Evolutionary conservation across 1,139 yeast genomes (phyloP).

Genomic region (Eremothecium cymbalariae): DNA sequence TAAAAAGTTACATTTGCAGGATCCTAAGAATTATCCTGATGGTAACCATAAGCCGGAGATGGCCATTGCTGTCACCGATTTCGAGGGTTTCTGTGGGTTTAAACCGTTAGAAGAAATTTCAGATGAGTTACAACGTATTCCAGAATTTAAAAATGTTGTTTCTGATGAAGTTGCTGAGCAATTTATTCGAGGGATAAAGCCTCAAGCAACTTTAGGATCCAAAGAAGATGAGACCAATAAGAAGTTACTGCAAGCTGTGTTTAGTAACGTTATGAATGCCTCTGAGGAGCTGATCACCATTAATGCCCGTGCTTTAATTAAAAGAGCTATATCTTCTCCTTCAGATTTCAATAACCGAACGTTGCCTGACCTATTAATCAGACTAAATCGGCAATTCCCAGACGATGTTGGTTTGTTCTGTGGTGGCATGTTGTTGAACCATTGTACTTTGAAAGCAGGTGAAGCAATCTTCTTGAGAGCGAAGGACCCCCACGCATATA

Average conservation of each 20-base stretch:
- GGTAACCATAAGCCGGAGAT: constrained; percentile 98
- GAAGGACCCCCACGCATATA: constrained; percentile 96
- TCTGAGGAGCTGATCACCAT: constrained; percentile 45
- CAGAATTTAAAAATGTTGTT: constrained; percentile 66
- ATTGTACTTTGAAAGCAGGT: constrained; percentile 75
- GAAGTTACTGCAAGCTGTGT: constrained; percentile 61
- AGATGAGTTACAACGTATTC: constrained; percentile 55
- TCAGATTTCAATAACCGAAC: constrained; percentile 37
- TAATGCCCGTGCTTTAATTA: constrained; percentile 54
- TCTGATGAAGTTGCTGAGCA: constrained; percentile 50
- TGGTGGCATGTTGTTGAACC: constrained; percentile 87
- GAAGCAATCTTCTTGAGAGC: constrained; percentile 97
- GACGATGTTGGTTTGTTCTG: constrained; percentile 91
- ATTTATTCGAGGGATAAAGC: constrained; percentile 45
- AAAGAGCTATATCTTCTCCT: constrained; percentile 50
- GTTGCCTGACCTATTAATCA: constrained; percentile 62
- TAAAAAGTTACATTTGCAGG: constrained; percentile 61
- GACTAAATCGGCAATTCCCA: constrained; percentile 84
- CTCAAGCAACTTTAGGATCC: constrained; percentile 40
- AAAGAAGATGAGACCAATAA: constrained; percentile 47
- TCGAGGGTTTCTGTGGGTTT: constrained; percentile 97
- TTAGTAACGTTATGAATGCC: constrained; percentile 77
- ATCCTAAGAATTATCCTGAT: constrained; percentile 94
- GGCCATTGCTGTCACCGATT: constrained; percentile 94
- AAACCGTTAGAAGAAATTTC: constrained; percentile 78